phyloP scores from a whole-genome alignment of 768 basidiomycete genomes.

The Macrolepiota albuminosa region DNA sequence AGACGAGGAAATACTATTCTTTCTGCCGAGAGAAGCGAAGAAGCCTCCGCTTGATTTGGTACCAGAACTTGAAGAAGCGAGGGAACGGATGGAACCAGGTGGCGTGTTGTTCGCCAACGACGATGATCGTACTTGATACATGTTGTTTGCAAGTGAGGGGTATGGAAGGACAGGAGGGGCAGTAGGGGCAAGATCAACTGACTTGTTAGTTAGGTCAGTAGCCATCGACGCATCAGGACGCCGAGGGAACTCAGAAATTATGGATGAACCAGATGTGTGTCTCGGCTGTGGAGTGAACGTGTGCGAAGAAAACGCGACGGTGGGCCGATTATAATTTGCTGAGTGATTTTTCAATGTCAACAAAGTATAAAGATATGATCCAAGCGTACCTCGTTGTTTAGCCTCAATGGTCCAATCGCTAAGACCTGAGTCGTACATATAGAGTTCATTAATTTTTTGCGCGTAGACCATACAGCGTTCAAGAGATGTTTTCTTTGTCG shows the following conservation, averaged over 20 bases:
- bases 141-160: constrained; percentile 53
- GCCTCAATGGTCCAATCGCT: constrained; percentile 67
- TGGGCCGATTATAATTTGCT: constrained; percentile 26
- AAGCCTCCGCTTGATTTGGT: constrained; percentile 51
- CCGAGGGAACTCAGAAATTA: constrained; percentile 74
- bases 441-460: constrained; percentile 79
- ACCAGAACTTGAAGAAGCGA: constrained; percentile 35
- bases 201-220: constrained; percentile 58
- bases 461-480: constrained; percentile 76
- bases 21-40: constrained; percentile 72
- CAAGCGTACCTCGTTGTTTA: constrained; percentile 47
- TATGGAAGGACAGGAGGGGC: constrained; percentile 67
- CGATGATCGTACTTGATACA: constrained; percentile 27
- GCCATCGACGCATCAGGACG: constrained; percentile 76
- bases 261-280: constrained; percentile 66
- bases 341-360: neutral
- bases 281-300: constrained; percentile 52
- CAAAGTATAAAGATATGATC: neutral
- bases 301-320: constrained; percentile 32
- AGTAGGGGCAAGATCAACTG: constrained; percentile 47
- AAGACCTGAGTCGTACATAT: constrained; percentile 70
- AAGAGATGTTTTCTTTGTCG: constrained; percentile 44
- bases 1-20: constrained; percentile 43
- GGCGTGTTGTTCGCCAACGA: constrained; percentile 32
- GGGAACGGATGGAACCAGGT: constrained; percentile 47